Evolutionary conservation across 1,284 basidiomycete genomes (phyloP).

Genomic region (Schizopora paradoxa): DNA sequence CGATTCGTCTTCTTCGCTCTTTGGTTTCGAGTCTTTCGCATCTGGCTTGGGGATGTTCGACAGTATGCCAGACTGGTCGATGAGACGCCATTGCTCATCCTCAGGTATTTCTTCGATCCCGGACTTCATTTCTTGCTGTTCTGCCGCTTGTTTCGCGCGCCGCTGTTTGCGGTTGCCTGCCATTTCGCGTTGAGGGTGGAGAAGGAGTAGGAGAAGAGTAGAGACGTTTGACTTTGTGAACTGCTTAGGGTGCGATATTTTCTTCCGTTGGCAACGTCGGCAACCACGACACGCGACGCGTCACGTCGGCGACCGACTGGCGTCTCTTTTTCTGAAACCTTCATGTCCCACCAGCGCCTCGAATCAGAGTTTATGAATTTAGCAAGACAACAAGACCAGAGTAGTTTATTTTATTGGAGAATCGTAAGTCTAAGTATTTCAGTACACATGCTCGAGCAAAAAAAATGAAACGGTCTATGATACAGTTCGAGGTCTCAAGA

Average conservation of each 20-base stretch:
- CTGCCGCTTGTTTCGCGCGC: constrained; percentile 1
- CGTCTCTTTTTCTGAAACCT: too few species aligned
- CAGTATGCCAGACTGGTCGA: constrained; percentile 63
- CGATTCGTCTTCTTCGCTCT: constrained; percentile 17
- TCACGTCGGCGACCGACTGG: background rate
- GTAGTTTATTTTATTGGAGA: too few species aligned
- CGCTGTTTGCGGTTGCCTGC: constrained; percentile 13
- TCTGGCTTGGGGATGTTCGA: constrained; percentile 32
- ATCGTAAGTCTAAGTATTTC: too few species aligned
- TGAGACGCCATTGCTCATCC: constrained; percentile 72
- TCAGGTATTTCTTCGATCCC: constrained; percentile 47
- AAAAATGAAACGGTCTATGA: too few species aligned
- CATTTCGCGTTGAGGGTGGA: constrained; percentile 1
- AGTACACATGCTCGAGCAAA: too few species aligned
- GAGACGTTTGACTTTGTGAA: too few species aligned
- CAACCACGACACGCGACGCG: background rate
- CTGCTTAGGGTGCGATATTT: too few species aligned
- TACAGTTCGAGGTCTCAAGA: background rate
- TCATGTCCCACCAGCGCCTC: too few species aligned
- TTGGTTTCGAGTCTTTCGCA: constrained; percentile 13
- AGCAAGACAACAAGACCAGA: too few species aligned
- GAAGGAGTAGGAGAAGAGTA: background rate
- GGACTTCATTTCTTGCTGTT: constrained; percentile 37
- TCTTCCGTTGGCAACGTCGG: too few species aligned
- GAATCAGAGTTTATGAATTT: too few species aligned